Evolutionary conservation across 768 basidiomycete species (phyloP), one percentile per base, ranked within the genome.

Genomic region (Butyriboletus loyo): DNA sequence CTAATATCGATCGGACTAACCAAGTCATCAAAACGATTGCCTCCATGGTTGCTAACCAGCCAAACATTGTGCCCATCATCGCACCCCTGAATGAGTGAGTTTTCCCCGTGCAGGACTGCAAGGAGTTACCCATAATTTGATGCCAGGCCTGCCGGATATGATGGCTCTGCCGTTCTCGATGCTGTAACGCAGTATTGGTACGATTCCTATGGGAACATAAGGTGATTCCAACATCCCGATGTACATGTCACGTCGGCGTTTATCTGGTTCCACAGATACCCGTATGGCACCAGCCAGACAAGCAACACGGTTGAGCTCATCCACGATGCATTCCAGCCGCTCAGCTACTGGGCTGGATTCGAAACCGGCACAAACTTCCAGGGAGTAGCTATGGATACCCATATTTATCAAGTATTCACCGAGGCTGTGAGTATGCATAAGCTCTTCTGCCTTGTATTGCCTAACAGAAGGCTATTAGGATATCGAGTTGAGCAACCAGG

Each of bases 341-440:
- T 89, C 44, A 80, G 76, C 54, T 85, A 79, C 61, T 92, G 89
- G 89, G 64, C 69, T 35, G 81, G 81, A 19, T 88, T 86, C 54
- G 74, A 82, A 75, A 69, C 75, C 4, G 43, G 68, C n/a, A 79
- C 82, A 0, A 52, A 73, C 34, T 86, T 57, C 52, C 62, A 83
- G 36, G 86, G 87, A 11, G 90, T 90, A 19, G 80, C 85, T 22
- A 80, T 92, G 73, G 89, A 90, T 66, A 89, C 85, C 31, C 88
- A 90, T 62, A 81, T 86, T 47, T 90, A 90, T 62, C 86, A 89
- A 62, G 78, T 90, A 68, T 90, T 90, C 72, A 79, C 77, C 21
- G 60, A 77, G 34, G 66, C 72, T 19, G 86, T 86, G 59, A 66
- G 81, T 66, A 34, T 24, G 19, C 36, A 7, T 43, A 19, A 21